A percentile compares a stretch with the other conserved stretches of the same genome.
phyloP scores from a whole-genome alignment of 352 stramenopile species.

The Pythium volutum region DNA sequence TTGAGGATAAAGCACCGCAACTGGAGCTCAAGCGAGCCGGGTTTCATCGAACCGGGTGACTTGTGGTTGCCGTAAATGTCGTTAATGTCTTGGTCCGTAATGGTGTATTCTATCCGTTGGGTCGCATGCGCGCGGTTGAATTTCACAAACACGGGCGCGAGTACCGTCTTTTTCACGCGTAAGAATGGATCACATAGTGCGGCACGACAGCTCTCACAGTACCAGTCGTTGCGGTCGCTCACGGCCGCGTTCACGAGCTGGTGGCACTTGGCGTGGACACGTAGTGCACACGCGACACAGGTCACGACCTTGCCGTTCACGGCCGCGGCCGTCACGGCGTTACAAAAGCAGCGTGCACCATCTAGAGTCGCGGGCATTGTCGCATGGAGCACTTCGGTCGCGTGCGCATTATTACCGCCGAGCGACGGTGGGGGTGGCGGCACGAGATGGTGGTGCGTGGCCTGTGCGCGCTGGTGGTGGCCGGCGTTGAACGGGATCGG shows the following conservation, averaged over 20 bases:
- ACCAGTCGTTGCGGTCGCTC: conserved; percentile 46
- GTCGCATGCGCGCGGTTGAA: conserved; percentile 49
- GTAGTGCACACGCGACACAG: conserved; percentile 48
- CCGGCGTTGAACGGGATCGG: conserved; percentile 16
- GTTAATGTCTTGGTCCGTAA: conserved; percentile 73
- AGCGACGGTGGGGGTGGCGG: conserved; percentile 5
- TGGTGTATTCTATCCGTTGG: conserved; percentile 62
- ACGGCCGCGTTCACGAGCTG: conserved; percentile 43
- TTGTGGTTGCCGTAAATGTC: conserved; percentile 60
- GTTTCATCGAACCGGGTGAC: conserved; percentile 27
- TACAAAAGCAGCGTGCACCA: conserved; percentile 64
- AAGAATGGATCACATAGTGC: conserved; percentile 75
- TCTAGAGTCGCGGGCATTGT: conserved; percentile 30
- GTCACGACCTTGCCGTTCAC: conserved; percentile 38
- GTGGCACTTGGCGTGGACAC: conserved; percentile 79
- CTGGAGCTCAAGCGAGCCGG: conserved; percentile 68
- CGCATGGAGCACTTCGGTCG: conserved; percentile 35
- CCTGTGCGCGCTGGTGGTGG: neutral
- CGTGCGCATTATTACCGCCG: neutral
- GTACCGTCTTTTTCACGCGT: conserved; percentile 50
- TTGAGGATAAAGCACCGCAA: conserved; percentile 77
- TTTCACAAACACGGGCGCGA: conserved; percentile 55
- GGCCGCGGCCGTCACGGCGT: conserved; percentile 18
- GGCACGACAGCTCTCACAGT: conserved; percentile 68
- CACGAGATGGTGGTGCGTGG: conserved; percentile 14